Evolutionary conservation across 2,329 filamentous ascomycete species (phyloP).

Genomic region (Elsinoe necatrix): DNA sequence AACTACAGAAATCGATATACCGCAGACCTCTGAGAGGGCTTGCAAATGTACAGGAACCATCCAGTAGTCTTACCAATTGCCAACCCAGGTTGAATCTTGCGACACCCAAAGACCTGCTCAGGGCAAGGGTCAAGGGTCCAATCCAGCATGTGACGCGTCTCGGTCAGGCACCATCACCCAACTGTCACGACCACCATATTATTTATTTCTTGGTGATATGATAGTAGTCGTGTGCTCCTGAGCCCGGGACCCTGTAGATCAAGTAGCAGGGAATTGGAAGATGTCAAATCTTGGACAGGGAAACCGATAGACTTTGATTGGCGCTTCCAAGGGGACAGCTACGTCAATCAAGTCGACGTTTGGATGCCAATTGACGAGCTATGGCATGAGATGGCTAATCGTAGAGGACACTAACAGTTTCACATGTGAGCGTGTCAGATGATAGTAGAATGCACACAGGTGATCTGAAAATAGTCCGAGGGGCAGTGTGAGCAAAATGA

Average conservation of each 20-base stretch:
- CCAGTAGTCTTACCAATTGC: background rate
- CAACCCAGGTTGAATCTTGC: background rate
- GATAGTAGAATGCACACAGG: background rate
- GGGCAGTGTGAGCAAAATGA: background rate
- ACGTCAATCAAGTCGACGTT: background rate
- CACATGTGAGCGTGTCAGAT: background rate
- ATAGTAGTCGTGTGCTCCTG: background rate
- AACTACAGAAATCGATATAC: background rate
- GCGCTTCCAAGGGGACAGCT: background rate
- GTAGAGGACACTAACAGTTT: too few relatives aligned
- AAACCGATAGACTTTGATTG: background rate
- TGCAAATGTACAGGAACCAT: background rate
- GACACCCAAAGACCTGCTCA: background rate
- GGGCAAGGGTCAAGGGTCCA: background rate
- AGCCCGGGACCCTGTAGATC: background rate
- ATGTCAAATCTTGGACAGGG: background rate
- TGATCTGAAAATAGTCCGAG: background rate
- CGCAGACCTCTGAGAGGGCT: background rate
- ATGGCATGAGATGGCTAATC: too few relatives aligned
- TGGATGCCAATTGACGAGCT: background rate
- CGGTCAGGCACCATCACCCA: background rate
- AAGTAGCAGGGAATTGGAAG: background rate
- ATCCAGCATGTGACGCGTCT: slow-evolving; percentile 2
- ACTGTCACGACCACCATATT: too few relatives aligned
- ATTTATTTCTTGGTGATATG: background rate